Evolutionary conservation across 129 eudicot genomes (phyloP).

Genomic region (Tanacetum coccineum): DNA sequence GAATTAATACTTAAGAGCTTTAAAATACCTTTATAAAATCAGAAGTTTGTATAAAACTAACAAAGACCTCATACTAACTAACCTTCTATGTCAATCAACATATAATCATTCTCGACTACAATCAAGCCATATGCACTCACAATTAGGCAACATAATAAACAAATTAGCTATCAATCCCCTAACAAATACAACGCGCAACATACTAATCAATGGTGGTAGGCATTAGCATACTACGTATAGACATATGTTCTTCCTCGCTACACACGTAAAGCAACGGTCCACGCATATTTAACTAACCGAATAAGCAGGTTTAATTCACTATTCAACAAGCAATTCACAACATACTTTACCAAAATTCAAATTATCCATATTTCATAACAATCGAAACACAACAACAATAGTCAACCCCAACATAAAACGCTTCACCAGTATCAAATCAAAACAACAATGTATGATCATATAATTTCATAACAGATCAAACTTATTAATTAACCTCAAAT

Average conservation of each 20-base stretch:
- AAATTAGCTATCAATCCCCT: too few relatives aligned
- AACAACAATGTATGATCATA: conserved; percentile 1
- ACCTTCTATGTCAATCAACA: too few relatives aligned
- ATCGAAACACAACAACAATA: background rate
- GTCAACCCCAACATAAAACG: background rate
- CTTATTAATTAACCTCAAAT: conserved; percentile 39
- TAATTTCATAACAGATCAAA: background rate
- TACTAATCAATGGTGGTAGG: too few relatives aligned
- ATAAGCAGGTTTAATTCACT: too few relatives aligned
- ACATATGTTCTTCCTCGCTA: too few relatives aligned
- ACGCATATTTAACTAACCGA: background rate
- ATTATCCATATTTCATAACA: background rate
- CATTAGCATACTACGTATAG: too few relatives aligned
- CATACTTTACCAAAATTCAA: background rate
- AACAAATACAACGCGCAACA: too few relatives aligned
- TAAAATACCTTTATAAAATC: background rate
- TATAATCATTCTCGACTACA: too few relatives aligned
- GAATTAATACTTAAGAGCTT: background rate
- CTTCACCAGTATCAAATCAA: background rate
- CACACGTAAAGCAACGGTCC: too few relatives aligned
- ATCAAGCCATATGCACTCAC: too few relatives aligned
- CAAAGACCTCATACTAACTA: background rate
- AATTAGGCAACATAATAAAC: too few relatives aligned
- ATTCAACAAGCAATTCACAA: background rate
- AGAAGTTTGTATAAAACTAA: background rate